Evolutionary conservation across 345 rosid genomes (phyloP), one percentile per base, ranked within the genome.

Genomic region (Mangifera indica): DNA sequence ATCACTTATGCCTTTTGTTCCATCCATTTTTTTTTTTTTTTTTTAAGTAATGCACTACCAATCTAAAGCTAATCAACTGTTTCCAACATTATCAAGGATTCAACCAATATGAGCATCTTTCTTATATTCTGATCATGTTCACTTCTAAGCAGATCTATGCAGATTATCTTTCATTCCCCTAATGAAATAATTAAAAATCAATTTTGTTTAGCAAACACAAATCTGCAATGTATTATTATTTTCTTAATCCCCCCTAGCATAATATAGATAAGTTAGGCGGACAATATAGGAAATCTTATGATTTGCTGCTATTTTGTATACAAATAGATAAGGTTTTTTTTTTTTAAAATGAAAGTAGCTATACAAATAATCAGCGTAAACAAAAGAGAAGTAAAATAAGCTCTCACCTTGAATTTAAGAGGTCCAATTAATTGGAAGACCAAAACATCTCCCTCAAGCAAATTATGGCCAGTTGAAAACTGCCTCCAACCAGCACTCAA

Each of bases 401-500:
- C 55, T 46, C 66, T 66, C 76, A 93, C 98, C 98, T 91, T 93
- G 72, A 93, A 83, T 69, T 74, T 83, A 76, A 82, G 76, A 75
- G 80, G 73, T 62, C 77, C 87, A 79, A 89, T 74, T 80, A 91
- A 77, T 68, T 91, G 93, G 82, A 91, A 93, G 73, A 91, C 84
- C 82, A 93, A 76, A 37, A 82, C 91, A 82, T 93, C 97, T 32
- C 98, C 98, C 76, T 89, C 89, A 1, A 79, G 81, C 85, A 93
- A 88, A 70, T 80, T 79, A 81, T 89, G 95, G 15, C 82, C 87
- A 73, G 80, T 73, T 24, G 85, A 85, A 71, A 93, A 93, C 71
- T 84, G 90, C 74, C 89, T 82, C 98, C 98, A 93, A 57, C 98
- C 98, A 82, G 95, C 97, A 81, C 98, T 91, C 73, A 93, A 84